Percentiles rank a stretch among this genome's conserved stretches.
These are phyloP conservation scores for Emericellopsis atlantica DNA, from an alignment of 2,329 filamentous ascomycete genomes.

Conservation along the genomic window DNA sequence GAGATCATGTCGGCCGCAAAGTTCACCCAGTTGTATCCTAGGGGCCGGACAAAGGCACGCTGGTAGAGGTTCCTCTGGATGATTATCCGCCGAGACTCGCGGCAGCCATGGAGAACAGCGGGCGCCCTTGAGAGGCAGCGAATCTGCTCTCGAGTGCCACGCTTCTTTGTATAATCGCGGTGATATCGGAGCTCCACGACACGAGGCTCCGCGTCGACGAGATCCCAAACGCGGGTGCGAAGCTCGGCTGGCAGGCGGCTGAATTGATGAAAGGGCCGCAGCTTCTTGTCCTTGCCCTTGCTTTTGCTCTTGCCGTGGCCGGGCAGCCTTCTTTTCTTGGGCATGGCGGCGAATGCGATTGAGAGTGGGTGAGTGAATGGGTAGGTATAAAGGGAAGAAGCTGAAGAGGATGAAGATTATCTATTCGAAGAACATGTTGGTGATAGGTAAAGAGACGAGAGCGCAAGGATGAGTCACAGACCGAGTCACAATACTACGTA, in stretches of 20 bases:
- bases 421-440: too few species aligned
- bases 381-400: too few species aligned
- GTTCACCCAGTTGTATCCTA: background rate
- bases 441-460: too few species aligned
- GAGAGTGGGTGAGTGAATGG: too few species aligned
- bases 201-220: background rate
- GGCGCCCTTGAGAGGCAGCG: background rate
- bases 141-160: background rate
- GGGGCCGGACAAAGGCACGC: background rate
- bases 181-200: background rate
- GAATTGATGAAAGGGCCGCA: slow-evolving; percentile 1
- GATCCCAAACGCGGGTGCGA: background rate
- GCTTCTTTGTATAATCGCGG: background rate
- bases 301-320: background rate
- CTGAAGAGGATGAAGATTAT: too few species aligned
- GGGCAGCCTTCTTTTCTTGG: background rate
- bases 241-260: background rate
- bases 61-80: slow-evolving; percentile 1
- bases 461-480: too few species aligned
- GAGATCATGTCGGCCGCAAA: slow-evolving; percentile 1
- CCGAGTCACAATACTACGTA: too few species aligned
- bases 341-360: background rate
- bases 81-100: background rate
- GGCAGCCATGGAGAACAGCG: slow-evolving; percentile 1
- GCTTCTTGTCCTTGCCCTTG: background rate